phyloP scores from a whole-genome alignment of 2,329 filamentous ascomycete species.

The Fusarium proliferatum region DNA sequence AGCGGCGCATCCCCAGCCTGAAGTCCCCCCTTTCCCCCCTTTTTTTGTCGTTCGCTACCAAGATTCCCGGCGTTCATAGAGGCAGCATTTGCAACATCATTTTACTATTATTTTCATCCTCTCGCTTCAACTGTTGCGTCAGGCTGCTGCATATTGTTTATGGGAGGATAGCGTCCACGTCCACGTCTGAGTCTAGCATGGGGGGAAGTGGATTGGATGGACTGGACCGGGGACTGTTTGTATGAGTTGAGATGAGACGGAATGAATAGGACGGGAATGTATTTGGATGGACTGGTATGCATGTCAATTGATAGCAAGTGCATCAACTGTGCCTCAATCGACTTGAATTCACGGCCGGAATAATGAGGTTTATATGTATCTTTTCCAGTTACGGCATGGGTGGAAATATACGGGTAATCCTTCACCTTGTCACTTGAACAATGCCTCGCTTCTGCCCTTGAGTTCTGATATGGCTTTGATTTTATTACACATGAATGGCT shows the following conservation, averaged over 20 bases:
- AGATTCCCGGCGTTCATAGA: conserved; percentile 42
- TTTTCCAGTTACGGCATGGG: conserved; percentile 13
- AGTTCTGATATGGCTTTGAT: not conserved
- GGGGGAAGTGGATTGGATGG: conserved; percentile 14
- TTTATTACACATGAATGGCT: conserved; percentile 14
- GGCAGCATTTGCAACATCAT: conserved; percentile 36
- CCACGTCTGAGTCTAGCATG: not conserved
- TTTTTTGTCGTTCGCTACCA: conserved; percentile 38
- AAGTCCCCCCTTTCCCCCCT: not conserved
- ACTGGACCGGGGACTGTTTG: not conserved
- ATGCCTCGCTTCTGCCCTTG: not conserved
- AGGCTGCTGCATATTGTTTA: conserved; percentile 28
- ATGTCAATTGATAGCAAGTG: conserved; percentile 33
- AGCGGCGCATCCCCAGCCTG: not conserved
- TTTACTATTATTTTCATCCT: conserved; percentile 28
- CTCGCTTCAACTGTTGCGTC: conserved; percentile 12
- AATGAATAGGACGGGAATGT: conserved; percentile 12
- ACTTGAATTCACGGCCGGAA: conserved; percentile 20
- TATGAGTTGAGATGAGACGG: conserved; percentile 8
- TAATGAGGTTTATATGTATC: conserved; percentile 35
- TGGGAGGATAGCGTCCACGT: conserved; percentile 11
- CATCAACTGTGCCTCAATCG: conserved; percentile 14
- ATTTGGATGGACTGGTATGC: conserved; percentile 18
- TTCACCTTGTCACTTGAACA: conserved; percentile 9
- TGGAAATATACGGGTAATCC: conserved; percentile 30